phyloP scores from a whole-genome alignment of 1,284 basidiomycete genomes.

The Meira miltonrushii region DNA sequence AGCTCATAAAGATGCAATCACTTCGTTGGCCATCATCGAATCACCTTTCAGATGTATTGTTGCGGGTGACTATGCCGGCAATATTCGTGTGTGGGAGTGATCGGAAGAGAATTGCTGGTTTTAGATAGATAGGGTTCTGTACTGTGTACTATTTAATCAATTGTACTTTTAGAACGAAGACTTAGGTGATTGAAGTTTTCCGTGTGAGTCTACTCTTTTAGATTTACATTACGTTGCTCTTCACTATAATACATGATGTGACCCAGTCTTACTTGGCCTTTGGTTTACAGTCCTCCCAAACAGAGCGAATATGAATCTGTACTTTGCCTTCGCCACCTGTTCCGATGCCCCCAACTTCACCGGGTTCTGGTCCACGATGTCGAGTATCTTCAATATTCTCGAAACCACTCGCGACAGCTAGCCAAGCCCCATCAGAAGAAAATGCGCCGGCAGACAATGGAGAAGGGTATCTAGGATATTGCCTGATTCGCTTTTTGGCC shows the following conservation, averaged over 20 bases:
- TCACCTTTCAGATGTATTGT: slow-evolving; percentile 79
- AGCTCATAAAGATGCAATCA: slow-evolving; percentile 73
- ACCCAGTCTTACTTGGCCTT: slow-evolving; percentile 8
- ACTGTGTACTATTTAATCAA: too few relatives aligned
- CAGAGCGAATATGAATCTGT: slow-evolving; percentile 19
- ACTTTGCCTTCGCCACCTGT: slow-evolving; percentile 26
- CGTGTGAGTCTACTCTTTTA: too few relatives aligned
- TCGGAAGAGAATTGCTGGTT: too few relatives aligned
- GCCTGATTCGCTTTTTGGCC: slow-evolving; percentile 84
- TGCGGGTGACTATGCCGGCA: slow-evolving; percentile 63
- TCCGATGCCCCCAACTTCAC: slow-evolving; percentile 26
- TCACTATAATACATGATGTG: too few relatives aligned
- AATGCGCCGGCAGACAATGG: slow-evolving; percentile 37
- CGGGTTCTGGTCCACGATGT: slow-evolving; percentile 12
- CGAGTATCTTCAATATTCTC: slow-evolving; percentile 24
- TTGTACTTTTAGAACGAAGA: too few relatives aligned
- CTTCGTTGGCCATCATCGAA: slow-evolving; percentile 72
- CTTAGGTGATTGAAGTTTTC: too few relatives aligned
- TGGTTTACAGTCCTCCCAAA: slow-evolving; percentile 39
- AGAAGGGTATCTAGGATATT: slow-evolving; percentile 61
- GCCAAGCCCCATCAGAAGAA: slow-evolving; percentile 27
- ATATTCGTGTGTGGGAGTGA: slow-evolving; percentile 48
- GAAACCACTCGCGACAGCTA: slow-evolving; percentile 40
- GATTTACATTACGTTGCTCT: too few relatives aligned
- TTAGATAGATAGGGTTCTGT: too few relatives aligned